phyloP scores from a whole-genome alignment of 495 filamentous ascomycete species.

The Hypoxylon cercidicola region DNA sequence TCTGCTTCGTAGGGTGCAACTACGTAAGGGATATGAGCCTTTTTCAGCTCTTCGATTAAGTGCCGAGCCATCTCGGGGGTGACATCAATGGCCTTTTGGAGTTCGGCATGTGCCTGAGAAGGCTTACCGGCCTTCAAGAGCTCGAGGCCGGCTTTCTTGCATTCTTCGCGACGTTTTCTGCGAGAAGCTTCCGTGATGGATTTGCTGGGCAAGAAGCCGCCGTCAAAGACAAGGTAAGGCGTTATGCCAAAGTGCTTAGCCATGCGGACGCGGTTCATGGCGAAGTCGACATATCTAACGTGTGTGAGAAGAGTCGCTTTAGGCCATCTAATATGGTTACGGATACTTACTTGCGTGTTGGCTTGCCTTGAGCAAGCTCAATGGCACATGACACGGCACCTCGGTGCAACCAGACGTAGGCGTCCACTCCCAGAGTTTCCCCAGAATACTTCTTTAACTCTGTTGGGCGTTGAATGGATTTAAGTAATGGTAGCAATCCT shows the following conservation, averaged over 20 bases:
- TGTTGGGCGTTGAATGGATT: constrained; percentile 91
- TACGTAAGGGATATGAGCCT: constrained; percentile 80
- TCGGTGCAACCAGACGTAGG: constrained; percentile 98
- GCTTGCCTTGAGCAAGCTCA: constrained; percentile 87
- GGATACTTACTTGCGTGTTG: constrained; percentile 78
- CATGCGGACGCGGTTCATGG: constrained; percentile 91
- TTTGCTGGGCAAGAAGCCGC: constrained; percentile 94
- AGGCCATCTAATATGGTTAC: background rate
- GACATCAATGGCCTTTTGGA: constrained; percentile 96
- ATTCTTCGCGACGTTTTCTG: constrained; percentile 74
- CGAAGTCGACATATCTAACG: constrained; percentile 87
- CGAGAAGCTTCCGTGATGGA: constrained; percentile 85
- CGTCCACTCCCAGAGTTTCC: constrained; percentile 91
- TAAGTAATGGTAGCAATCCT: constrained; percentile 89
- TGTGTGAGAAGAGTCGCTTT: constrained; percentile 6
- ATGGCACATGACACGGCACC: constrained; percentile 91
- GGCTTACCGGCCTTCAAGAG: constrained; percentile 80
- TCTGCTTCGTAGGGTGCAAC: constrained; percentile 99
- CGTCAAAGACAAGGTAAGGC: constrained; percentile 95
- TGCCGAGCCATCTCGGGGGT: constrained; percentile 94
- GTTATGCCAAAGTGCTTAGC: constrained; percentile 89
- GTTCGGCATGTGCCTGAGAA: constrained; percentile 82
- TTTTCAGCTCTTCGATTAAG: constrained; percentile 91
- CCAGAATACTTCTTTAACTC: constrained; percentile 88
- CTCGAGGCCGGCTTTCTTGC: constrained; percentile 77